These are phyloP conservation scores for Wallacemonas rigidus DNA, from an alignment of 208 protist genomes.

Conservation along the genomic window DNA sequence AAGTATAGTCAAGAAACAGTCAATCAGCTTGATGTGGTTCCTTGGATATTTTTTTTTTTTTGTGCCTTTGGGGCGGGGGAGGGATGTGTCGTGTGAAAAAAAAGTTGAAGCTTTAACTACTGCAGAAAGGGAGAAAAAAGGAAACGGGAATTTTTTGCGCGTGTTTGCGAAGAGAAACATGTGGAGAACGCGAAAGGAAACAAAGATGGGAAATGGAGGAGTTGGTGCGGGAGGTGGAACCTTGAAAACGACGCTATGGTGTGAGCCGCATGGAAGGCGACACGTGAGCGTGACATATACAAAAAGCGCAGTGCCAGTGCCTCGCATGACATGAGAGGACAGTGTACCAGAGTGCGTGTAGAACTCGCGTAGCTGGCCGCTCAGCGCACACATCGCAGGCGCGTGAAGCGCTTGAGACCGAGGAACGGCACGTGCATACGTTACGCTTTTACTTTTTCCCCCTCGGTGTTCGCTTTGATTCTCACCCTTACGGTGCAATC, in stretches of 20 bases:
- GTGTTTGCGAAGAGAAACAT: background rate
- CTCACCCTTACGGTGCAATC: too few species aligned
- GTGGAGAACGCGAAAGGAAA: background rate
- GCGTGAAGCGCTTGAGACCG: background rate
- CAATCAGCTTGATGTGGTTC: conserved; percentile 4
- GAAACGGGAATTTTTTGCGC: background rate
- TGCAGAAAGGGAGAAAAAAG: background rate
- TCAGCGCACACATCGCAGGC: too few species aligned
- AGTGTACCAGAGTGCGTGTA: too few species aligned
- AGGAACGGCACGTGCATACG: background rate
- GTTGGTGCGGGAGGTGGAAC: too few species aligned
- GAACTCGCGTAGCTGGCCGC: too few species aligned
- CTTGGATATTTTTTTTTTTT: background rate
- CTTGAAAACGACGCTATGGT: too few species aligned
- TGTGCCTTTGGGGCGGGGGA: background rate
- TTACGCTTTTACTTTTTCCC: background rate
- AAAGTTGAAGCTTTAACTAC: conserved; percentile 1
- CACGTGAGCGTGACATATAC: too few species aligned
- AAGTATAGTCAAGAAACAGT: conserved; percentile 21
- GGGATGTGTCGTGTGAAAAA: background rate
- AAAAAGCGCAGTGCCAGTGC: too few species aligned
- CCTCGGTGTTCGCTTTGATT: background rate
- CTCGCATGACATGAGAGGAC: too few species aligned
- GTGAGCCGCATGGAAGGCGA: too few species aligned
- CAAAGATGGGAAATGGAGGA: background rate